Evolutionary conservation across 2,329 filamentous ascomycete genomes (phyloP).

Genomic region (Aspergillus costaricaensis): DNA sequence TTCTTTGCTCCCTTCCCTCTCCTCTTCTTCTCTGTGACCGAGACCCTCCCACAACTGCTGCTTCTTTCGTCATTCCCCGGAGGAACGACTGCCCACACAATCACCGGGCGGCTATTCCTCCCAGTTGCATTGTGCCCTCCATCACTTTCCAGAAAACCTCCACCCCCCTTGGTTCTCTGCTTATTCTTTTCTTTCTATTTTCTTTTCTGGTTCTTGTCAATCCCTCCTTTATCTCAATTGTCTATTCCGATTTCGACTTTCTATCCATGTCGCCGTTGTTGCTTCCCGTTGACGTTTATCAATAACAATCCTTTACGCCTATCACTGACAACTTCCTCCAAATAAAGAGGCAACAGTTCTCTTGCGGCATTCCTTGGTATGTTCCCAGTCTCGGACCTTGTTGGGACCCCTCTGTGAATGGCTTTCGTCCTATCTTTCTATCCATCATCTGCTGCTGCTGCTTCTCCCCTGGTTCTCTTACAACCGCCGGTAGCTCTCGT

Average conservation of each 20-base stretch:
- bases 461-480: conserved; percentile 14
- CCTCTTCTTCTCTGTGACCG: conserved; percentile 19
- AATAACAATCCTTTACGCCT: conserved; percentile 21
- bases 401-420: conserved; percentile 12
- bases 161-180: conserved; percentile 4
- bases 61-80: conserved; percentile 40
- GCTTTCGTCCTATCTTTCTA: conserved; percentile 14
- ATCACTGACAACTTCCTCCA: conserved; percentile 22
- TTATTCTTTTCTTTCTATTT: background rate
- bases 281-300: conserved; percentile 13
- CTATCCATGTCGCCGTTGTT: background rate
- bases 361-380: conserved; percentile 28
- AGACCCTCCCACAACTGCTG: conserved; percentile 9
- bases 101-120: conserved; percentile 23
- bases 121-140: conserved; percentile 15
- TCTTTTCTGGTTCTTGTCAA: conserved; percentile 12
- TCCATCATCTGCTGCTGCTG: conserved; percentile 10
- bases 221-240: conserved; percentile 9
- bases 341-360: conserved; percentile 22
- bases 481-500: conserved; percentile 19
- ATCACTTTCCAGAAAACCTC: conserved; percentile 1
- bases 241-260: conserved; percentile 2
- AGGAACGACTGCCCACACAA: conserved; percentile 41
- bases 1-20: conserved; percentile 23
- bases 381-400: conserved; percentile 17